Evolutionary conservation across 192 early-diverging fungal species (phyloP).

Genomic region (Pilaira anomala): DNA sequence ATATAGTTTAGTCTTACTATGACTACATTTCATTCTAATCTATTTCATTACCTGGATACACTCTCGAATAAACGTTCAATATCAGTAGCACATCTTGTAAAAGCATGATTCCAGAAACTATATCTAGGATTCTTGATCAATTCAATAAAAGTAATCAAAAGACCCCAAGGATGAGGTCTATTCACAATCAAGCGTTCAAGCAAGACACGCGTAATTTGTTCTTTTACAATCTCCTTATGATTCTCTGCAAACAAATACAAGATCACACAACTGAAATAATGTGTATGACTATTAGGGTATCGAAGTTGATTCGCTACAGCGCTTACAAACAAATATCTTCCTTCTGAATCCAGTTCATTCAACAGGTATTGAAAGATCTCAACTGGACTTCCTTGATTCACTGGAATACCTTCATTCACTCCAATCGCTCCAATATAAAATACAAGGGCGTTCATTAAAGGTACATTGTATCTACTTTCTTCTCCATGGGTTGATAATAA

Average conservation of each 20-base stretch:
- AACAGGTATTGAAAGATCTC: constrained; percentile 82
- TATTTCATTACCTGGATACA: constrained; percentile 47
- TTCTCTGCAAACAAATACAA: constrained; percentile 83
- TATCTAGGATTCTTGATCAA: constrained; percentile 85
- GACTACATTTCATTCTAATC: too few species aligned
- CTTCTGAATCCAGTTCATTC: constrained; percentile 72
- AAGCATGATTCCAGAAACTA: constrained; percentile 56
- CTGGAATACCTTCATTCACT: constrained; percentile 54
- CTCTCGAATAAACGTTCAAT: constrained; percentile 76
- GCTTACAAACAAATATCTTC: constrained; percentile 81
- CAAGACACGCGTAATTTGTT: constrained; percentile 94
- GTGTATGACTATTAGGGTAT: constrained; percentile 94
- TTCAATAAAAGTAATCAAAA: constrained; percentile 98
- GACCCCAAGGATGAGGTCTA: constrained; percentile 95
- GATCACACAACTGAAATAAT: constrained; percentile 87
- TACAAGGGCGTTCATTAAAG: constrained; percentile 83
- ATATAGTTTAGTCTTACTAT: too few species aligned
- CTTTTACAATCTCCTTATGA: constrained; percentile 76
- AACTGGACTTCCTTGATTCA: constrained; percentile 65
- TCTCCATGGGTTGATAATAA: too few species aligned
- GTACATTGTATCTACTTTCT: constrained; percentile 82
- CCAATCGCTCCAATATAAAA: constrained; percentile 82
- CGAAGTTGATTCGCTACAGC: constrained; percentile 95
- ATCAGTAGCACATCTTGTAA: constrained; percentile 68
- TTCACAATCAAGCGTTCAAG: constrained; percentile 93